These are phyloP conservation scores for Esteya vermicola DNA, from an alignment of 2,329 filamentous ascomycete species.

Conservation along the genomic window DNA sequence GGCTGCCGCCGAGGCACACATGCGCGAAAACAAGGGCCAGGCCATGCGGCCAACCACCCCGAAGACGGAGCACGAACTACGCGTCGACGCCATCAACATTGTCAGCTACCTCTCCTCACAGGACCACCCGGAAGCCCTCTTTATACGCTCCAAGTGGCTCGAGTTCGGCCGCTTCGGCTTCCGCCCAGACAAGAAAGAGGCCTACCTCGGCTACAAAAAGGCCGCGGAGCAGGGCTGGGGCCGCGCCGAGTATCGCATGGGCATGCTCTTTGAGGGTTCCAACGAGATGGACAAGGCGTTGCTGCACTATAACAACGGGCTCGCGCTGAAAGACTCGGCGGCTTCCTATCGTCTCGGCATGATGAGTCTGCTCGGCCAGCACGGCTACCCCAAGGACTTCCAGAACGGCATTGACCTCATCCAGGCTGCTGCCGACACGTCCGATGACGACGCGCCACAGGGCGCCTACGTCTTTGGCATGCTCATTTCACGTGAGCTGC, in stretches of 20 bases:
- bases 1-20: constrained; percentile 61
- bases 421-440: constrained; percentile 64
- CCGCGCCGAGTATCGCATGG: constrained; percentile 88
- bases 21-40: constrained; percentile 40
- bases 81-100: constrained; percentile 80
- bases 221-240: constrained; percentile 75
- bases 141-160: constrained; percentile 90
- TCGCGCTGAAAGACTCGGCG: constrained; percentile 71
- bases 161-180: constrained; percentile 95
- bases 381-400: constrained; percentile 76
- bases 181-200: constrained; percentile 85
- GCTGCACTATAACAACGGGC: constrained; percentile 75
- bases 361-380: constrained; percentile 93
- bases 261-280: constrained; percentile 94
- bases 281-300: constrained; percentile 87
- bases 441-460: constrained; percentile 93
- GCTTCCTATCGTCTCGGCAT: constrained; percentile 80
- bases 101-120: constrained; percentile 82
- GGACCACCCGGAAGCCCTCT: constrained; percentile 83
- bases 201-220: constrained; percentile 71
- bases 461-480: constrained; percentile 93
- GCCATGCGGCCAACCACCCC: constrained; percentile 60
- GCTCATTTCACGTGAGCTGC: constrained; percentile 78
- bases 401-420: constrained; percentile 69
- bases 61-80: constrained; percentile 75